Conservation (phyloP, 2,329 filamentous ascomycete species). For the Penicillium sp. region DNA sequence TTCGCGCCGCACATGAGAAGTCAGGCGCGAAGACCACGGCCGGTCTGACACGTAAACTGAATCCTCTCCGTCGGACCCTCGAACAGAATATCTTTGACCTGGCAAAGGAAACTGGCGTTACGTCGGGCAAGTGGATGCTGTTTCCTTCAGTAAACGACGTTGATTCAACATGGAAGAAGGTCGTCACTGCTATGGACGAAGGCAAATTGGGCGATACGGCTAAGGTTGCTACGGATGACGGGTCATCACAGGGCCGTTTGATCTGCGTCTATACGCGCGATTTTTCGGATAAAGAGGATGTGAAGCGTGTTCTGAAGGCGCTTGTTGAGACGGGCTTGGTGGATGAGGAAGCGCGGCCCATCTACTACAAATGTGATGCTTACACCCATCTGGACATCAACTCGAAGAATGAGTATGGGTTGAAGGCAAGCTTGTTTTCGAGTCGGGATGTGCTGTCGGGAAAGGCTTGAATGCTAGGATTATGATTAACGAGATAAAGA, state of each 20-base stretch:
- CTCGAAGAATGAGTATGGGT: conserved; percentile 56
- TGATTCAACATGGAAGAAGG: conserved; percentile 49
- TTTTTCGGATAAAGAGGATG: conserved; percentile 63
- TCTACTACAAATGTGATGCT: conserved; percentile 77
- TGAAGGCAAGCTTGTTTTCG: conserved; percentile 50
- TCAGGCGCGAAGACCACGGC: conserved; percentile 33
- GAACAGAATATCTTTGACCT: conserved; percentile 55
- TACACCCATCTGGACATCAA: conserved; percentile 63
- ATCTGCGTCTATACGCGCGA: conserved; percentile 76
- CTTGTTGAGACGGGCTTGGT: conserved; percentile 61
- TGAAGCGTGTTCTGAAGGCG: conserved; percentile 60
- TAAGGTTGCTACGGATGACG: conserved; percentile 62
- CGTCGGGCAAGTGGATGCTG: conserved; percentile 56
- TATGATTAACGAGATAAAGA: conserved; percentile 3
- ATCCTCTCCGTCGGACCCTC: conserved; percentile 40
- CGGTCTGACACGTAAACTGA: conserved; percentile 36
- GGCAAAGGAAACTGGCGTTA: conserved; percentile 55
- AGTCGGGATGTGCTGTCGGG: conserved; percentile 36
- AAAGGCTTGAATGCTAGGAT: conserved; percentile 15
- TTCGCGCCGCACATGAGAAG: conserved; percentile 49
- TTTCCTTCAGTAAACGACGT: conserved; percentile 22
- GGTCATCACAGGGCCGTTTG: conserved; percentile 46
- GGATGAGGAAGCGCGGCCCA: conserved; percentile 37
- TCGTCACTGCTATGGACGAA: conserved; percentile 62
- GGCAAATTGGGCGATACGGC: conserved; percentile 66